Conservation (phyloP, 2,329 filamentous ascomycete species). For the Ophiostoma sp. region DNA sequence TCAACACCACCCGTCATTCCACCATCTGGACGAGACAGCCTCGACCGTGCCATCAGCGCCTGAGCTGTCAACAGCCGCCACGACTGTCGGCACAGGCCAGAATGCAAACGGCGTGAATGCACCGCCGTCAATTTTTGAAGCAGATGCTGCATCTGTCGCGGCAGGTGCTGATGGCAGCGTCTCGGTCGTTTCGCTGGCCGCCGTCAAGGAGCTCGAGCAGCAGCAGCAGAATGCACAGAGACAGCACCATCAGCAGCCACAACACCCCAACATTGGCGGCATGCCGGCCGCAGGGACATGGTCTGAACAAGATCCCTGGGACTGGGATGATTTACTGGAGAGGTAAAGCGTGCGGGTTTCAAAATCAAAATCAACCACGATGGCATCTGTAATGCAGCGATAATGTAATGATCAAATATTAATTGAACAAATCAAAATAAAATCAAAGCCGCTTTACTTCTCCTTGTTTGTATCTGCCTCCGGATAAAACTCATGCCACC, state of each 20-base stretch:
- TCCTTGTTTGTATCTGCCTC: not conserved
- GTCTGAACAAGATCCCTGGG: constrained; percentile 17
- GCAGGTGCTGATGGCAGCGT: not conserved
- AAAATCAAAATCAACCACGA: not conserved
- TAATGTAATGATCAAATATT: not conserved
- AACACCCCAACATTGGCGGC: not conserved
- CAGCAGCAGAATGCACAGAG: not conserved
- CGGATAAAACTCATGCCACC: constrained; percentile 12
- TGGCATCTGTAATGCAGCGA: not conserved
- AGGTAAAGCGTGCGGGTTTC: not conserved
- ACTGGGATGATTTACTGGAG: constrained; percentile 18
- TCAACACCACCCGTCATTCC: not conserved
- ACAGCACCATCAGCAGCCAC: not conserved
- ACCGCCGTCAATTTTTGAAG: not conserved
- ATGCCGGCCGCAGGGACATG: not conserved
- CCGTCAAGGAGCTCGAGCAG: not conserved
- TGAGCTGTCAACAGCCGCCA: not conserved
- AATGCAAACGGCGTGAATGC: not conserved
- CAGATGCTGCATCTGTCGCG: not conserved
- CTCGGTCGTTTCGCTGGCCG: not conserved
- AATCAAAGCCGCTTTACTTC: not conserved
- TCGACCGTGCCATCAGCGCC: not conserved
- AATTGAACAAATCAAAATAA: not conserved
- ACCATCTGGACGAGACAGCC: not conserved
- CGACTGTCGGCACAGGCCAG: not conserved